These are phyloP conservation scores for Rosa hybrid DNA, from an alignment of 331 rosid genomes.

Conservation along the genomic window DNA sequence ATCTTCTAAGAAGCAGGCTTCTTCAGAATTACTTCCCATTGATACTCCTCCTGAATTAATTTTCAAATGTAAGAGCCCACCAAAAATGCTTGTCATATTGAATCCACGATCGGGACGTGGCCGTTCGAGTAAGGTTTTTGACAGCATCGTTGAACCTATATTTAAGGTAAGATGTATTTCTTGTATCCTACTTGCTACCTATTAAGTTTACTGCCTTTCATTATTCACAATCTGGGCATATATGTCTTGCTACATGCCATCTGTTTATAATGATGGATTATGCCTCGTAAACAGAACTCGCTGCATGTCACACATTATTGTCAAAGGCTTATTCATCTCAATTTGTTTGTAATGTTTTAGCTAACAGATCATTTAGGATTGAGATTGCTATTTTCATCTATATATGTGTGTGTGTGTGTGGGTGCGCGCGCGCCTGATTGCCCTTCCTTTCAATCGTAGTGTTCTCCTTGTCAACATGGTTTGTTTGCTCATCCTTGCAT, in stretches of 20 bases:
- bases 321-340: neutral
- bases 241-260: constrained; percentile 7
- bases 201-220: constrained; percentile 13
- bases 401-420: no score
- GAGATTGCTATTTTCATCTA: neutral
- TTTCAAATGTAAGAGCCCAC: constrained; percentile 89
- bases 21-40: constrained; percentile 74
- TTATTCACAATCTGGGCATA: constrained; percentile 13
- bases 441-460: no score
- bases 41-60: constrained; percentile 98
- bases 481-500: no score
- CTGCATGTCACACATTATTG: neutral
- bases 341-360: neutral
- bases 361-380: neutral
- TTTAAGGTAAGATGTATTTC: constrained; percentile 59
- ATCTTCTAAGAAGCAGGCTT: constrained; percentile 95
- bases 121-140: constrained; percentile 95
- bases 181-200: constrained; percentile 16
- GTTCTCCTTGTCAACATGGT: no score
- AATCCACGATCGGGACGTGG: constrained; percentile 98
- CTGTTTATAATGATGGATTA: constrained; percentile 4
- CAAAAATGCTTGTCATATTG: constrained; percentile 96
- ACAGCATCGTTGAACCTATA: constrained; percentile 82
- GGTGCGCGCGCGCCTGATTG: no score
- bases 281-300: neutral